Conservation (phyloP, 306 rosid genomes). For the Lathyrus tuberosus region DNA sequence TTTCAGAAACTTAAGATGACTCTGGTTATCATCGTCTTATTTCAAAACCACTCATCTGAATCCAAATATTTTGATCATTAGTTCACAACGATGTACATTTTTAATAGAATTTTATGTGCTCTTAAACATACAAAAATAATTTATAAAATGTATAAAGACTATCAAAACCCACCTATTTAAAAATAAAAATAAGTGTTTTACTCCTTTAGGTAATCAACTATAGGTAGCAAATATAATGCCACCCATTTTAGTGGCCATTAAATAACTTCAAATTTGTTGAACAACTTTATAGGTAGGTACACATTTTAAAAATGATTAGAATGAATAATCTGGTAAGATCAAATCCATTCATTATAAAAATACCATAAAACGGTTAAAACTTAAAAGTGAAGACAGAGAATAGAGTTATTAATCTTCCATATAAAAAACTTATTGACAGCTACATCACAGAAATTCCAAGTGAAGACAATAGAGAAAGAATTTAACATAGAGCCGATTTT, state of each 20-base stretch:
- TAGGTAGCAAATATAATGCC: background rate
- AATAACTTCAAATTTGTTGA: slow-evolving; percentile 14
- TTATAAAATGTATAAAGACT: too few relatives aligned
- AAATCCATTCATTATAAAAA: background rate
- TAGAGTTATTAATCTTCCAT: background rate
- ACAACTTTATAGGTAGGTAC: slow-evolving; percentile 2
- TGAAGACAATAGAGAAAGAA: slow-evolving; percentile 38
- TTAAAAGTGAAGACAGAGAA: slow-evolving; percentile 13
- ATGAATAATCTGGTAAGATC: background rate
- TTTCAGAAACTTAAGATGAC: too few relatives aligned
- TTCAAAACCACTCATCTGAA: too few relatives aligned
- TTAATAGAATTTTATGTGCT: too few relatives aligned
- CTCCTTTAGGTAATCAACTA: background rate
- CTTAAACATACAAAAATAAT: too few relatives aligned
- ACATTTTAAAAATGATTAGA: slow-evolving; percentile 18
- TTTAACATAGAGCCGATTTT: slow-evolving; percentile 42
- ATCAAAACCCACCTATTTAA: background rate
- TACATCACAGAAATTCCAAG: slow-evolving; percentile 28
- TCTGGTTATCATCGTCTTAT: too few relatives aligned
- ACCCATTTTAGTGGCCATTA: slow-evolving; percentile 10
- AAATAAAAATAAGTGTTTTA: background rate
- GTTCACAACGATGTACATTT: too few relatives aligned
- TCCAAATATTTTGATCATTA: too few relatives aligned
- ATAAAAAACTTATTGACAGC: slow-evolving; percentile 31
- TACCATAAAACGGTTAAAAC: background rate